A percentile compares a stretch with the other conserved stretches of the same genome.
Evolutionary conservation across 441 rosid genomes (phyloP).

Genomic region (Euphorbia corollata): DNA sequence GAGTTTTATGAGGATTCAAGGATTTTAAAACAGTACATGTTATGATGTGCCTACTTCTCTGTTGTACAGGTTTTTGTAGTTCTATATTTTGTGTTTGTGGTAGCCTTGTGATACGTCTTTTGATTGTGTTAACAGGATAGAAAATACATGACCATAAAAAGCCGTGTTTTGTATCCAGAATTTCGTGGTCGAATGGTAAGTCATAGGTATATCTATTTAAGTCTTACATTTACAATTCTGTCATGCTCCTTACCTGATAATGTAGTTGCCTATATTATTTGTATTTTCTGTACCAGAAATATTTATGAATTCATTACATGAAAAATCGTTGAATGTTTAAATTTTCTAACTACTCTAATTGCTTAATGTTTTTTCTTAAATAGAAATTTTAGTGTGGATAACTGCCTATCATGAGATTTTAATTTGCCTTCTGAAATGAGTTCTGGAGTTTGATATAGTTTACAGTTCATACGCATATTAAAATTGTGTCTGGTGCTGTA

Average conservation of each 20-base stretch:
- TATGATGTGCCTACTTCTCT: neutral
- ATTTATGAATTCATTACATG: neutral
- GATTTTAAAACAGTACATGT: neutral
- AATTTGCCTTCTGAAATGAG: neutral
- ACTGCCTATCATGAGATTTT: neutral
- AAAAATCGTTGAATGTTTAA: neutral
- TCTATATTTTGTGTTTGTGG: conserved; percentile 19
- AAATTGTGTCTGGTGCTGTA: neutral
- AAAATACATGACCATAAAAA: conserved; percentile 70
- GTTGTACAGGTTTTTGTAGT: conserved; percentile 6
- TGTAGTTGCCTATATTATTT: neutral
- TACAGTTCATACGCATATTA: neutral
- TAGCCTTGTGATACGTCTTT: conserved; percentile 20
- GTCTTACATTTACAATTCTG: neutral
- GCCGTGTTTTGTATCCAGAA: conserved; percentile 70
- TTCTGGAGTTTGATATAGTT: neutral
- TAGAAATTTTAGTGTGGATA: conserved; percentile 2
- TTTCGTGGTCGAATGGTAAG: conserved; percentile 99
- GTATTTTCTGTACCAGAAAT: neutral
- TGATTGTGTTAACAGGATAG: conserved; percentile 57
- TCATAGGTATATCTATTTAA: neutral
- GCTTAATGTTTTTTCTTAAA: neutral
- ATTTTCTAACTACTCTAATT: neutral
- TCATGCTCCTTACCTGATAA: neutral
- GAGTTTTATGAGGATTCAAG: neutral